Conservation (phyloP, 169 alveolate genomes). For the Blepharisma undulans region DNA sequence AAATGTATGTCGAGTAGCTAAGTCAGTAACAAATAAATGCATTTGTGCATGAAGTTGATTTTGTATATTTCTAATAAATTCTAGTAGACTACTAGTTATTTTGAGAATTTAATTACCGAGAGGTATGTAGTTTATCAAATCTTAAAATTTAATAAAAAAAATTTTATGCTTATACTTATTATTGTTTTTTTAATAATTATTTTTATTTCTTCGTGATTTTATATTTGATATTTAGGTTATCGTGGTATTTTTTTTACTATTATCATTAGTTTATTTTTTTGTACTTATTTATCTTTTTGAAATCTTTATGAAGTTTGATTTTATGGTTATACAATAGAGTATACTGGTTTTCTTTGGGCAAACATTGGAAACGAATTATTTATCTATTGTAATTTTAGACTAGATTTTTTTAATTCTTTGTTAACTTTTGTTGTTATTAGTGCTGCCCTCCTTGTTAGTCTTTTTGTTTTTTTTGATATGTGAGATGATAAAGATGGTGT, state of each 20-base stretch:
- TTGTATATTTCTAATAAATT: not conserved
- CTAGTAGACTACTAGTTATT: not conserved
- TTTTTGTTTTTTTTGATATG: constrained; percentile 36
- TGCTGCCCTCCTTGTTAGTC: not conserved
- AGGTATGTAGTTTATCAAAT: not conserved
- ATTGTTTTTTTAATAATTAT: not conserved
- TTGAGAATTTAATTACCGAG: too few relatives aligned
- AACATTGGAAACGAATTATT: not conserved
- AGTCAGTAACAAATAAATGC: constrained; percentile 41
- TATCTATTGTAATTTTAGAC: not conserved
- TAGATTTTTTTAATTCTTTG: not conserved
- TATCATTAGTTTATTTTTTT: not conserved
- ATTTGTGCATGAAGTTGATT: not conserved
- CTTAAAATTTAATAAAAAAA: not conserved
- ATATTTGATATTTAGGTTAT: not conserved
- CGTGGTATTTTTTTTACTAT: not conserved
- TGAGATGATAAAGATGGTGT: constrained; percentile 28
- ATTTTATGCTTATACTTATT: not conserved
- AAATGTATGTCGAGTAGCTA: constrained; percentile 47
- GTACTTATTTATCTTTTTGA: not conserved
- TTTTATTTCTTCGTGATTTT: not conserved
- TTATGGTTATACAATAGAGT: not conserved
- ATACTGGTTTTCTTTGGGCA: not conserved
- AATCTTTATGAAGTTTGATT: not conserved
- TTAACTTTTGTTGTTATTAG: not conserved